A percentile compares a stretch with the other conserved stretches of the same genome.
Evolutionary conservation across 768 basidiomycete genomes (phyloP).

Genomic region (Arthromyces matolae): DNA sequence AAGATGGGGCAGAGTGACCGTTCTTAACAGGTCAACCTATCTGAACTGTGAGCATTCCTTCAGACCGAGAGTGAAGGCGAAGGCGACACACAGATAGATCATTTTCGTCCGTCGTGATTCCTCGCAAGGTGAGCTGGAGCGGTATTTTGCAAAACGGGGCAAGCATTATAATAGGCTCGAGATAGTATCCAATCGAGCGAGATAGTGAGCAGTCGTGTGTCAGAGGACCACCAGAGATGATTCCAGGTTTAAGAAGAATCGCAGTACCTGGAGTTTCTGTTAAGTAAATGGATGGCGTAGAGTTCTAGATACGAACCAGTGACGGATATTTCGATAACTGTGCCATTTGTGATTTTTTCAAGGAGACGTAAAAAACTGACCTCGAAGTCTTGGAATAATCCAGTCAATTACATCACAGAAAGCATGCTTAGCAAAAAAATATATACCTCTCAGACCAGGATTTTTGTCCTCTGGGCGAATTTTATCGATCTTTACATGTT

Average conservation of each 20-base stretch:
- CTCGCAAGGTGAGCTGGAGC: conserved; percentile 74
- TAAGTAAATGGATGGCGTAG: background rate
- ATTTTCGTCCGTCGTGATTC: conserved; percentile 89
- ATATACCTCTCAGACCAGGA: conserved; percentile 84
- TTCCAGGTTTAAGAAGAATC: conserved; percentile 86
- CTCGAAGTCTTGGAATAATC: conserved; percentile 69
- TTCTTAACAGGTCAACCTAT: conserved; percentile 85
- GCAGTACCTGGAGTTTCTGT: conserved; percentile 67
- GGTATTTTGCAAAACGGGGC: conserved; percentile 92
- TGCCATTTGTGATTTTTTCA: conserved; percentile 92
- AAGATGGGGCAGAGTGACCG: conserved; percentile 86
- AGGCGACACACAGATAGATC: conserved; percentile 73
- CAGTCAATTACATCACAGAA: conserved; percentile 2
- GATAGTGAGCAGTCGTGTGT: conserved; percentile 87
- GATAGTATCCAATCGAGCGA: conserved; percentile 89
- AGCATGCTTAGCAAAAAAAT: background rate
- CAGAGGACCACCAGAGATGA: conserved; percentile 79
- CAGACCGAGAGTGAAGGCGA: too few species aligned
- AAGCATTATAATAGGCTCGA: conserved; percentile 86
- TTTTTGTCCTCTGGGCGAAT: conserved; percentile 92
- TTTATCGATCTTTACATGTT: conserved; percentile 76
- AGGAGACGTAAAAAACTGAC: conserved; percentile 82
- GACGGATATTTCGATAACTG: conserved; percentile 91
- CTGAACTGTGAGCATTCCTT: too few species aligned
- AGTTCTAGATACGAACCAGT: conserved; percentile 58